These are phyloP conservation scores for Noccaea caerulescens DNA, from an alignment of 345 rosid species.

Conservation along the genomic window DNA sequence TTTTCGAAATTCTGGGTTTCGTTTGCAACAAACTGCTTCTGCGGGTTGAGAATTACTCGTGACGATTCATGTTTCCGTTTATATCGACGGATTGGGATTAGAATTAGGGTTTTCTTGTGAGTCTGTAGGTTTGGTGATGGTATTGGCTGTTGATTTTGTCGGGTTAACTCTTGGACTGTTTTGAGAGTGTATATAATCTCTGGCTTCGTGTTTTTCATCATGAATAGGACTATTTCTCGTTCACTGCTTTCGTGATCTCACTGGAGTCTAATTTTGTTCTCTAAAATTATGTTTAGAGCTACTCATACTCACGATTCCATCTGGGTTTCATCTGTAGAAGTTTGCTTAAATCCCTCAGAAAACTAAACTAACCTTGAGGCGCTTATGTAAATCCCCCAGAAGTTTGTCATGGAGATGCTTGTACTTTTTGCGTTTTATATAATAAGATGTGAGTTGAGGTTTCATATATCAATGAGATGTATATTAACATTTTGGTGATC, in stretches of 20 bases:
- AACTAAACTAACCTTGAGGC: constrained; percentile 1
- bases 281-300: background rate
- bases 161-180: constrained; percentile 14
- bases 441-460: background rate
- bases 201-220: background rate
- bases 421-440: background rate
- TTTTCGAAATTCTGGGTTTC: constrained; percentile 29
- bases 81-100: constrained; percentile 1
- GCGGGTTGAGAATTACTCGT: background rate
- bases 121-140: constrained; percentile 9
- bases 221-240: background rate
- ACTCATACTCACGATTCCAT: constrained; percentile 2
- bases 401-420: background rate
- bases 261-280: constrained; percentile 1
- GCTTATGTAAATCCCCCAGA: background rate
- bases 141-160: background rate
- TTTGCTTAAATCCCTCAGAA: no score
- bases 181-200: background rate
- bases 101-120: constrained; percentile 42
- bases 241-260: background rate
- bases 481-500: constrained; percentile 4
- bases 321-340: constrained; percentile 1
- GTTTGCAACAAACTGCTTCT: background rate
- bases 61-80: constrained; percentile 18
- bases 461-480: constrained; percentile 9